Conservation (phyloP, 2,329 filamentous ascomycete species). For the Penicillium sp. region DNA sequence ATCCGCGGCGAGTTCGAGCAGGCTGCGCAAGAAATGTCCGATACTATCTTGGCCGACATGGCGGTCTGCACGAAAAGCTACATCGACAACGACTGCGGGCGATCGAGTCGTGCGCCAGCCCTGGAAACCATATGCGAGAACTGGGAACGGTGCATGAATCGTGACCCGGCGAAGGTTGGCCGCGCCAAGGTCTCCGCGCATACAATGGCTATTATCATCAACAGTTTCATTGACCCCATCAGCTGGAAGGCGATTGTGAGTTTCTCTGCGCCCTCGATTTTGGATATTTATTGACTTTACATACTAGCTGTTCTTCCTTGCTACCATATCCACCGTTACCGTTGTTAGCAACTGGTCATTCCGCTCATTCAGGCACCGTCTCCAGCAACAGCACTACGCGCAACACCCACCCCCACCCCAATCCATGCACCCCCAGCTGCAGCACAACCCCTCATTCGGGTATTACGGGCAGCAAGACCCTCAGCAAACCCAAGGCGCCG, state of each 20-base stretch:
- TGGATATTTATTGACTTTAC: constrained; percentile 15
- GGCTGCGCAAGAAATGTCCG: constrained; percentile 66
- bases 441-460: constrained; percentile 28
- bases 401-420: constrained; percentile 25
- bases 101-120: constrained; percentile 65
- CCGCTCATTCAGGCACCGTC: constrained; percentile 48
- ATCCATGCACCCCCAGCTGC: constrained; percentile 26
- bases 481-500: constrained; percentile 11
- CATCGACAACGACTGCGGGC: constrained; percentile 70
- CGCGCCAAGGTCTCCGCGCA: constrained; percentile 77
- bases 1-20: constrained; percentile 73
- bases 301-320: constrained; percentile 39
- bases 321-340: constrained; percentile 49
- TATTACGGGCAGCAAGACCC: constrained; percentile 24
- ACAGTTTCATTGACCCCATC: constrained; percentile 87
- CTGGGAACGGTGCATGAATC: constrained; percentile 86
- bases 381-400: constrained; percentile 30
- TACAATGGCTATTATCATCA: constrained; percentile 89
- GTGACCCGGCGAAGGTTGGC: constrained; percentile 74
- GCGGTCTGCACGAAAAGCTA: constrained; percentile 71
- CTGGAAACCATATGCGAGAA: constrained; percentile 70
- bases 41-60: constrained; percentile 70
- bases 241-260: constrained; percentile 75
- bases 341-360: constrained; percentile 61
- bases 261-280: constrained; percentile 2